Evolutionary conservation across 805 yeast species (phyloP).

Genomic region (Torulaspora microellipsoides): DNA sequence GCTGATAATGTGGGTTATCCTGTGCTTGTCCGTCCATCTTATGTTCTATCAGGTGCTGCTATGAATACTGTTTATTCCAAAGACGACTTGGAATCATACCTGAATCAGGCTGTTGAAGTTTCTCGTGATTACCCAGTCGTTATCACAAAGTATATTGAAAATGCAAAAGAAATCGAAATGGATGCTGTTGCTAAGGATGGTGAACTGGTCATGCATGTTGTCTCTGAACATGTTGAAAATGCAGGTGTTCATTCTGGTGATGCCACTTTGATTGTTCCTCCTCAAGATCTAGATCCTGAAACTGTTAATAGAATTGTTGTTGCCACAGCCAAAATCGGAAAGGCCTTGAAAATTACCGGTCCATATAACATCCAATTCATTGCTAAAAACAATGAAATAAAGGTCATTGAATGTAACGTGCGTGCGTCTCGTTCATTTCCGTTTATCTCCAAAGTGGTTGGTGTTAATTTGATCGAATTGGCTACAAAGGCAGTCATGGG

Average conservation of each 20-base stretch:
- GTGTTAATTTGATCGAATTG: slow-evolving; percentile 93
- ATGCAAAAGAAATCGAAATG: slow-evolving; percentile 97
- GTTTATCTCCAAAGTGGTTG: slow-evolving; percentile 94
- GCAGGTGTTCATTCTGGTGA: slow-evolving; percentile 99
- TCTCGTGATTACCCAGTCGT: slow-evolving; percentile 98
- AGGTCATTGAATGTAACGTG: slow-evolving; percentile 97
- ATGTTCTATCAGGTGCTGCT: slow-evolving; percentile 97
- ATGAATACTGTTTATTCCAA: slow-evolving; percentile 93
- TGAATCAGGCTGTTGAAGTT: slow-evolving; percentile 93
- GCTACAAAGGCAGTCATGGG: slow-evolving; percentile 96
- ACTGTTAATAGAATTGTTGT: slow-evolving; percentile 87
- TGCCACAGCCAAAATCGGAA: slow-evolving; percentile 94
- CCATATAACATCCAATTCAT: slow-evolving; percentile 97
- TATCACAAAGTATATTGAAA: slow-evolving; percentile 91
- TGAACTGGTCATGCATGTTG: slow-evolving; percentile 92
- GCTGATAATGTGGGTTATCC: slow-evolving; percentile 92
- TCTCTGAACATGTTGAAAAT: slow-evolving; percentile 96
- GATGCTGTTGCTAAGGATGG: slow-evolving; percentile 98
- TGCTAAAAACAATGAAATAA: slow-evolving; percentile 90
- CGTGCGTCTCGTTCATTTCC: slow-evolving; percentile 99
- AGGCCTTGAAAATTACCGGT: slow-evolving; percentile 93
- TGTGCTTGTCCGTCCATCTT: slow-evolving; percentile 94
- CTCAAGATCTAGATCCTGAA: slow-evolving; percentile 89
- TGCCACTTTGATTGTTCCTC: slow-evolving; percentile 95
- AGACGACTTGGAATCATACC: slow-evolving; percentile 80